Conservation (phyloP, 2,329 filamentous ascomycete species). For the Tothia fuscella region DNA sequence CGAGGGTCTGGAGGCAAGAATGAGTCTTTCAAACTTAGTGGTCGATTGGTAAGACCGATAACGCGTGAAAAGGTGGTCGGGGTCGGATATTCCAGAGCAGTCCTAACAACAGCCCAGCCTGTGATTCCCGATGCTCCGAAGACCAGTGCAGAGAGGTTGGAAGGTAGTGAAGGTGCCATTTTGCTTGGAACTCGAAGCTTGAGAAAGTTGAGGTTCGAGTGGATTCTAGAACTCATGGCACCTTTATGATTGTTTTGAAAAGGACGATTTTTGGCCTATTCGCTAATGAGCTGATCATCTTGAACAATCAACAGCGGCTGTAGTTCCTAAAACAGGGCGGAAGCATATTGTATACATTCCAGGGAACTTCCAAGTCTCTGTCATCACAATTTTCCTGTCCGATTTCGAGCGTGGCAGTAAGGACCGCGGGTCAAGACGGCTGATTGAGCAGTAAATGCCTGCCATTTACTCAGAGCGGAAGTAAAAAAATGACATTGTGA, state of each 20-base stretch:
- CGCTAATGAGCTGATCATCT: background rate
- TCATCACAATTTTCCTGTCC: too few species aligned
- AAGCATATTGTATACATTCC: background rate
- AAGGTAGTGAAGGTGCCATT: background rate
- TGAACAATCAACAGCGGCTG: background rate
- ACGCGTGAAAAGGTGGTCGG: constrained; percentile 18
- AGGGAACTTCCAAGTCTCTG: too few species aligned
- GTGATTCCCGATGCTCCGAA: constrained; percentile 11
- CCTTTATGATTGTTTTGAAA: background rate
- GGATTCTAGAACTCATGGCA: background rate
- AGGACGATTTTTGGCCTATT: background rate
- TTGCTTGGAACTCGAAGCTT: background rate
- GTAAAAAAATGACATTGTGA: background rate
- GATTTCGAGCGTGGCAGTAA: too few species aligned
- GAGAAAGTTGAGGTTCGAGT: background rate
- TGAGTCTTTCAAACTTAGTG: constrained; percentile 13
- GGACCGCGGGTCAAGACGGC: too few species aligned
- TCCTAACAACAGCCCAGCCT: constrained; percentile 21
- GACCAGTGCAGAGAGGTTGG: background rate
- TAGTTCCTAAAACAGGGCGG: background rate
- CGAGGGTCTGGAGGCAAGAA: constrained; percentile 15
- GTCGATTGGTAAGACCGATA: constrained; percentile 18
- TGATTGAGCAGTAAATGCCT: background rate
- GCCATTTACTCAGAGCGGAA: background rate
- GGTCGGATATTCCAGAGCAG: constrained; percentile 18